Evolutionary conservation across 176 grass and related monocot genomes (phyloP), one percentile per base, ranked within the genome.

Genomic region (Pharus latifolius): DNA sequence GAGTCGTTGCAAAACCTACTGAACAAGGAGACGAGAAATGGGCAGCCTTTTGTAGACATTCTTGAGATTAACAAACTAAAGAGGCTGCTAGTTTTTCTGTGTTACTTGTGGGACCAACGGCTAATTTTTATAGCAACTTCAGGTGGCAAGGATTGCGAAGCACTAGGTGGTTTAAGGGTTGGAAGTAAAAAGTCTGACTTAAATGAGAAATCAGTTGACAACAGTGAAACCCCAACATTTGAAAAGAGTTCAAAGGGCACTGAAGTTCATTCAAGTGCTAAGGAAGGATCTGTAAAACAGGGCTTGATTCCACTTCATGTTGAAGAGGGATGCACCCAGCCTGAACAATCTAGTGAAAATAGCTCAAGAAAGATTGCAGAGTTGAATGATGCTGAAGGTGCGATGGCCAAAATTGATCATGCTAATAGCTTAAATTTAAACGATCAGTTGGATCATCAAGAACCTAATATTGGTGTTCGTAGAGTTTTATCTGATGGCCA

Each of bases 21-120:
- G 64, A 86, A 83, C 80, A 98, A 78, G 75, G 82, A 91, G 44
- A 74, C 78, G 17, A 88, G 54, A 70, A 88, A 85, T 37, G 75
- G 81, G 54, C 66, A 88, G 27, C 58, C 79, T 41, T 60, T 82
- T 40, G 76, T 93, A 78, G 95, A 98, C 70, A 98, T 98, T 83
- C 87, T 98, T 78, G 90, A 98, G 51, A 84, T 98, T 63, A 94
- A 98, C 63, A 94, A 85, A 78, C 67, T 98, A 59, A 87, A 79
- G 69, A 85, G 82, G 47, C 81, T 91, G 26, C 67, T 98, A 49
- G 75, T 98, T 31, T 81, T 93, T 69, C 75, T 91, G n/a, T 93
- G 87, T 59, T 98, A 91, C 49, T 75, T 94, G 67, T 98, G 95
- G 95, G 95, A 98, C 78, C 84, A 85, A 51, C 74, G 90, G 17